phyloP scores from a whole-genome alignment of 306 rosid species.

The Medicago arabica region DNA sequence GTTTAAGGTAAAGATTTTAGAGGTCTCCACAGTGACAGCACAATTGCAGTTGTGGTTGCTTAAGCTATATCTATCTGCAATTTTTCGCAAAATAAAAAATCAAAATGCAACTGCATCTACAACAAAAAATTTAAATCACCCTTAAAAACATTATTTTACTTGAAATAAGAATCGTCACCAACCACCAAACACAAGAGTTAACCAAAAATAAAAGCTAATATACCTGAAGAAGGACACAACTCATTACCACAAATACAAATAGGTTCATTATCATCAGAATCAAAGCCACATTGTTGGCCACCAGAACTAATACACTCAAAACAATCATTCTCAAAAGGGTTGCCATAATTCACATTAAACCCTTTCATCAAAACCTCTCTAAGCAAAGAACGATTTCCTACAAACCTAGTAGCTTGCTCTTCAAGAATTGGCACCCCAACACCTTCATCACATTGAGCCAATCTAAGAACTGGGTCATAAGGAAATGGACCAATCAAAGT shows the following conservation, averaged over 20 bases:
- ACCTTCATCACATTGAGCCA: conserved; percentile 36
- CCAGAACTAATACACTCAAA: conserved; percentile 42
- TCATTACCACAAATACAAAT: conserved; percentile 65
- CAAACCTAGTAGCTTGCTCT: conserved; percentile 35
- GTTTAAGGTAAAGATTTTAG: not conserved
- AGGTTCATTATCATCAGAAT: conserved; percentile 36
- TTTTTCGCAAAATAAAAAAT: not conserved
- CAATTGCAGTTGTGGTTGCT: not conserved
- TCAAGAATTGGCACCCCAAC: conserved; percentile 52
- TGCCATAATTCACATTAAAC: conserved; percentile 53
- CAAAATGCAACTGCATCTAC: not conserved
- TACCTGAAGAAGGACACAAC: conserved; percentile 61
- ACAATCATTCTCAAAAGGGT: conserved; percentile 45
- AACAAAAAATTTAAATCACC: not conserved
- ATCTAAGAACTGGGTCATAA: conserved; percentile 44
- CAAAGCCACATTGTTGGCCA: conserved; percentile 56
- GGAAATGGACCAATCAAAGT: conserved; percentile 60
- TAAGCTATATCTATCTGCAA: not conserved
- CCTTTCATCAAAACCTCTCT: conserved; percentile 60
- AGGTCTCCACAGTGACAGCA: not conserved
- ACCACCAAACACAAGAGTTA: not conserved
- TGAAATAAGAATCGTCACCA: not conserved
- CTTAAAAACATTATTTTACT: not conserved
- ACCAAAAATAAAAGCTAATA: conserved; percentile 15
- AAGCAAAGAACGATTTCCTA: conserved; percentile 45